phyloP scores from a whole-genome alignment of 257 asterid species.

The Plectranthus barbatus region DNA sequence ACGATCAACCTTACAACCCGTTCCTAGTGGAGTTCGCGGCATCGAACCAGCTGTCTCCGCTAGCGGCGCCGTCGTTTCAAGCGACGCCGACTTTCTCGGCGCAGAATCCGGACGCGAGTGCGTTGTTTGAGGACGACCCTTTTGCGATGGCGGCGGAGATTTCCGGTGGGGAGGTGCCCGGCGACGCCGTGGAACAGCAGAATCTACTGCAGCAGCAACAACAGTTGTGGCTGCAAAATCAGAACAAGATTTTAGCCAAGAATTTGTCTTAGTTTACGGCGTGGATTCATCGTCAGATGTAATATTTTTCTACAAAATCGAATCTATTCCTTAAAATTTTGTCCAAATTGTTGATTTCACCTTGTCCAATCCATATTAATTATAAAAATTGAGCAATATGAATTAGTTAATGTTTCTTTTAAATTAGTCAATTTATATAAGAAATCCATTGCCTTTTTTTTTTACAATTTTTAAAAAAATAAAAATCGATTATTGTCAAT shows the following conservation, averaged over 20 bases:
- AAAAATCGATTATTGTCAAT: too few relatives aligned
- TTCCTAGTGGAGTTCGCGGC: constrained; percentile 37
- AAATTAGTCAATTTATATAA: too few relatives aligned
- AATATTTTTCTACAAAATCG: not conserved
- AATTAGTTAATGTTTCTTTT: too few relatives aligned
- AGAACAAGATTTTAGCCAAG: constrained; percentile 65
- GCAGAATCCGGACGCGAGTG: constrained; percentile 13
- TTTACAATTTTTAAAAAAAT: too few relatives aligned
- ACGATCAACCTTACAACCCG: constrained; percentile 44
- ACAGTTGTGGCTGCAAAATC: constrained; percentile 69
- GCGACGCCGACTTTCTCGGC: constrained; percentile 47
- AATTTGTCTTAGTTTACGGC: constrained; percentile 14
- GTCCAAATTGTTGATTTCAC: not conserved
- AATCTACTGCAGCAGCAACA: constrained; percentile 38
- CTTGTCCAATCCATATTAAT: too few relatives aligned
- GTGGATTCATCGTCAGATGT: not conserved
- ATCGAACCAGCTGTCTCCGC: not conserved
- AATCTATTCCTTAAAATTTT: not conserved
- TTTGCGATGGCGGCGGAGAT: constrained; percentile 24
- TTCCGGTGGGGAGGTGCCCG: constrained; percentile 18
- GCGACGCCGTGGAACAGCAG: constrained; percentile 27
- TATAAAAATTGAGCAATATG: too few relatives aligned
- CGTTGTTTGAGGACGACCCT: constrained; percentile 38
- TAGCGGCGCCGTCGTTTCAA: constrained; percentile 26
- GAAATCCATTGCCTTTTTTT: too few relatives aligned